Conservation (phyloP, 305 asterid species). For the Fraxinus velutina region DNA sequence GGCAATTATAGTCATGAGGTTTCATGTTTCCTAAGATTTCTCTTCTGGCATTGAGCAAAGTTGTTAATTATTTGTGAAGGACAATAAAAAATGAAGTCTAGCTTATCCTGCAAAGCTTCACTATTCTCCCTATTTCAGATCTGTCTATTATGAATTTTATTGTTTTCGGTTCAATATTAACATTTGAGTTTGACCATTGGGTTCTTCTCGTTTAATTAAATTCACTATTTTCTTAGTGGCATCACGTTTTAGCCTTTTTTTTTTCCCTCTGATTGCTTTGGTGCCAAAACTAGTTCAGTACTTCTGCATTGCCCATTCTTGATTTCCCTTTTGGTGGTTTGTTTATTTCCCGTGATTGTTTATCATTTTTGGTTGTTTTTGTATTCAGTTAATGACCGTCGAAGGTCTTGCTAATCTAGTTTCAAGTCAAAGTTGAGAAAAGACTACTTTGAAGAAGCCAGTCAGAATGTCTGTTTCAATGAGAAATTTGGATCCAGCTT, state of each 20-base stretch:
- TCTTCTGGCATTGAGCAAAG: neutral
- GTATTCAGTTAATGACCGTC: conserved; percentile 19
- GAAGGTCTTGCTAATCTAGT: conserved; percentile 23
- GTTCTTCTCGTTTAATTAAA: neutral
- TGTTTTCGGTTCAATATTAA: neutral
- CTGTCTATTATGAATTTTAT: neutral
- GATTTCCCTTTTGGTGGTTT: conserved; percentile 15
- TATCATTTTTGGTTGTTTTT: conserved; percentile 18
- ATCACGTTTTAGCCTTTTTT: neutral
- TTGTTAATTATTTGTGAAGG: neutral
- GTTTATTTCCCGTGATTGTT: neutral
- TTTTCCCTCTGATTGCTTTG: neutral
- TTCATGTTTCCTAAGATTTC: neutral
- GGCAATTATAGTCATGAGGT: neutral
- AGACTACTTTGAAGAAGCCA: conserved; percentile 26
- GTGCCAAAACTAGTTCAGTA: neutral
- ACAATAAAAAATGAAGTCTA: neutral
- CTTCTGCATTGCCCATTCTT: neutral
- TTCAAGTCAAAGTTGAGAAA: conserved; percentile 26
- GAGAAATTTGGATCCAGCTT: conserved; percentile 90
- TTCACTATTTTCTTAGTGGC: neutral
- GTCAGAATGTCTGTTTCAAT: conserved; percentile 67
- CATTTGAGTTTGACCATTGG: neutral
- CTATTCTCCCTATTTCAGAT: neutral
- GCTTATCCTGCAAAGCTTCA: conserved; percentile 5